Evolutionary conservation across 164 flowering plant genomes (phyloP), one percentile per base, ranked within the genome.

Genomic region (Vitis rupestris): DNA sequence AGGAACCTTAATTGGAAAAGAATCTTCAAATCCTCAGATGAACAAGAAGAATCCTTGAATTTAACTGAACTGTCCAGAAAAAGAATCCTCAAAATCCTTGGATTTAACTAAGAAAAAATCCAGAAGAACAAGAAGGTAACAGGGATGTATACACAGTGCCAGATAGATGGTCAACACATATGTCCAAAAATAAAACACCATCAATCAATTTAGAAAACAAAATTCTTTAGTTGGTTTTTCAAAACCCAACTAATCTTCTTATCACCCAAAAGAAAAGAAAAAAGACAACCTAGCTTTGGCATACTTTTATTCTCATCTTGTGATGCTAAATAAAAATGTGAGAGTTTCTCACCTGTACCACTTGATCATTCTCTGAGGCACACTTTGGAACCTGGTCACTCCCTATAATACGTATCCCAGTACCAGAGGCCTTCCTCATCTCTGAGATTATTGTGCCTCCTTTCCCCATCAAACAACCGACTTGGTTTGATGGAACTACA

Each of bases 381-480:
- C 96, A 92, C 77, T 84, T 90, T n/a, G 98, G 97, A 61, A 87
- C 76, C 79, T 91, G 81, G 66, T 87, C 84, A 60, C 80, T 78
- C 19, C 78, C 76, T 50, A 92, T 2, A 48, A 95, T 79, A 55
- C 73, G 63, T 57, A 95, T 86, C 52, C 69, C 59, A 61, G 99
- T 66, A 66, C 97, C 87, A 71, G 96, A 92, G 51, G 15, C 67
- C 70, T 71, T 92, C 74, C 99, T 87, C 79, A 92, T 90, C 65
- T 90, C 94, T 53, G 93, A 71, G 47, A 95, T 76, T 73, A 90
- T 83, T 7, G 74, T 60, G 9, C 99, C 99, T 77, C 96, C 96
- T 84, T 86, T 91, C 15, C 97, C 98, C 82, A 94, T 64, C 75
- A 94, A 77, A 68, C 97, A 91, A 74, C 99, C 97, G 66, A 87